These are phyloP conservation scores for Euphorbia peplus DNA, from an alignment of 345 rosid genomes.

Conservation along the genomic window DNA sequence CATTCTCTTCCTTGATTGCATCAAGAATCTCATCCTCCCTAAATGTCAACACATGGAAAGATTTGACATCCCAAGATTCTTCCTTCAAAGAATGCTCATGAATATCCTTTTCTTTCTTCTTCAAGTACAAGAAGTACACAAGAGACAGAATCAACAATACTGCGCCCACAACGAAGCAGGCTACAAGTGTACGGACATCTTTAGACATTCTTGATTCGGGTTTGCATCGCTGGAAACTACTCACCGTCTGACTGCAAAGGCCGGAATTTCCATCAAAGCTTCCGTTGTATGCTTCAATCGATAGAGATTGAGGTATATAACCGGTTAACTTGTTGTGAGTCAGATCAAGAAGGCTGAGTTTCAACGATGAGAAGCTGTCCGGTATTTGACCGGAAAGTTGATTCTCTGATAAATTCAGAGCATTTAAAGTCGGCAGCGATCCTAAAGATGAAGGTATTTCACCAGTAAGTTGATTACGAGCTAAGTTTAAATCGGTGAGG, in stretches of 20 bases:
- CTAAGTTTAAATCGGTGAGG: conserved; percentile 64
- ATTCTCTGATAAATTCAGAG: conserved; percentile 67
- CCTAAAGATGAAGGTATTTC: conserved; percentile 67
- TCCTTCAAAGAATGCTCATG: conserved; percentile 49
- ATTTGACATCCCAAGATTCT: conserved; percentile 77
- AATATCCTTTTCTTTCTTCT: conserved; percentile 46
- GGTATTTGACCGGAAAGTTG: conserved; percentile 68
- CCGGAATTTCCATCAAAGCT: conserved; percentile 71
- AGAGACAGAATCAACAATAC: conserved; percentile 50
- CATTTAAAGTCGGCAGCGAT: conserved; percentile 59
- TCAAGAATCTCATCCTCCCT: conserved; percentile 79
- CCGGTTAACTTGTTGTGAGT: conserved; percentile 64
- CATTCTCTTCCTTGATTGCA: conserved; percentile 78
- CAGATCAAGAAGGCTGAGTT: conserved; percentile 79
- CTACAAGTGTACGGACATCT: conserved; percentile 39
- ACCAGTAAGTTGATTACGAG: conserved; percentile 62
- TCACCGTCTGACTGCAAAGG: conserved; percentile 62
- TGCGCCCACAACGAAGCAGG: conserved; percentile 50
- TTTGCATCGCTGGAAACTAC: conserved; percentile 51
- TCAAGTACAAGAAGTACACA: conserved; percentile 47
- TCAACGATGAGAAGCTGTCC: conserved; percentile 55
- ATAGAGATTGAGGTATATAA: conserved; percentile 59
- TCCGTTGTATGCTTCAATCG: conserved; percentile 61
- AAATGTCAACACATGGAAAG: conserved; percentile 66
- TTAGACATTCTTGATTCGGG: conserved; percentile 39